Percentiles rank a stretch among this genome's conserved stretches.
Evolutionary conservation across 371 early-diverging fungal species (phyloP).

Genomic region (Mucor sp.): DNA sequence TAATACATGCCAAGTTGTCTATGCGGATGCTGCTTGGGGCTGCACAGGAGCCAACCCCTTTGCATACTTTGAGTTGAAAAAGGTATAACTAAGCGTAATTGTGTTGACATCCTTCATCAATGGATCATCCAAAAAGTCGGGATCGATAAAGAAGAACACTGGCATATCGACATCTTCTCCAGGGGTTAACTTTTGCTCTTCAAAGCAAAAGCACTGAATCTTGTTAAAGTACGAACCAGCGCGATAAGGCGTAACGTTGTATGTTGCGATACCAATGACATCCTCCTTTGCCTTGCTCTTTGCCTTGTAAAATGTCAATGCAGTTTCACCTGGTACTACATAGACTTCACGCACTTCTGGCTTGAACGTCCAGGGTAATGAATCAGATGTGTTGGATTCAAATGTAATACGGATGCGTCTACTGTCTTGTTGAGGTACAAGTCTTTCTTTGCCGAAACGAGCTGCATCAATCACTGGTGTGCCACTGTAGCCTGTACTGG

Average conservation of each 20-base stretch:
- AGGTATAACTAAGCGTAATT: slow-evolving; percentile 94
- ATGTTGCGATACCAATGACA: slow-evolving; percentile 96
- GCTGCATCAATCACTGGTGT: slow-evolving; percentile 68
- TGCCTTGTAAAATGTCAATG: slow-evolving; percentile 96
- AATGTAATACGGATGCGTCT: slow-evolving; percentile 83
- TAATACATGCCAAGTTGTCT: slow-evolving; percentile 1
- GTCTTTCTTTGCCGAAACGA: slow-evolving; percentile 60
- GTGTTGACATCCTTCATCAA: slow-evolving; percentile 92
- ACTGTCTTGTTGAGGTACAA: slow-evolving; percentile 57
- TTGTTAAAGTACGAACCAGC: slow-evolving; percentile 96
- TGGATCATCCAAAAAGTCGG: slow-evolving; percentile 95
- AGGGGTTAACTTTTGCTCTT: slow-evolving; percentile 92
- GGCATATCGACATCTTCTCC: slow-evolving; percentile 99
- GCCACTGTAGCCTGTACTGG: slow-evolving; percentile 91
- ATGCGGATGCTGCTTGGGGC: slow-evolving; percentile 6
- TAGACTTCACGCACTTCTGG: slow-evolving; percentile 86
- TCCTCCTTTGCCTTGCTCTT: slow-evolving; percentile 87
- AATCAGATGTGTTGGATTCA: slow-evolving; percentile 77
- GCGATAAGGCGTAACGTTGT: slow-evolving; percentile 93
- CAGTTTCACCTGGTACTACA: slow-evolving; percentile 96
- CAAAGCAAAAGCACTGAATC: slow-evolving; percentile 99
- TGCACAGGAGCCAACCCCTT: slow-evolving; percentile 35
- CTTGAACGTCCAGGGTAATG: slow-evolving; percentile 88
- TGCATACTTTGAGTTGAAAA: slow-evolving; percentile 77
- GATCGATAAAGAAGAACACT: slow-evolving; percentile 98